Percentiles rank a stretch among this genome's conserved stretches.
Evolutionary conservation across 202 grass and related monocot genomes (phyloP).

Genomic region (Schoenoplectus triqueter): DNA sequence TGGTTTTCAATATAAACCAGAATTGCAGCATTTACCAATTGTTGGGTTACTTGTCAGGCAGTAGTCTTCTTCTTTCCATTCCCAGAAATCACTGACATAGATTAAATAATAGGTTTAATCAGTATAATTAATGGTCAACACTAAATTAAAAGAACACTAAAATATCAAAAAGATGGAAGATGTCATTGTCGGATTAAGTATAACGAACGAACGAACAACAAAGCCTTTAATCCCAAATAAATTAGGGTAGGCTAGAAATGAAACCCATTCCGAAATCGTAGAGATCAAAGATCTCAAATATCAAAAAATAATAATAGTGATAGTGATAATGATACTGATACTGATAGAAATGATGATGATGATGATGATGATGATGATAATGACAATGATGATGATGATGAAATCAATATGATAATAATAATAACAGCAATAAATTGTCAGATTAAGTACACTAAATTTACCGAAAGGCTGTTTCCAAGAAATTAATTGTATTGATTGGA

Average conservation of each 20-base stretch:
- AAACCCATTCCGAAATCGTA: too few species aligned
- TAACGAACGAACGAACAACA: too few species aligned
- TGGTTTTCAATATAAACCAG: conserved; percentile 34
- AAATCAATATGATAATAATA: neutral
- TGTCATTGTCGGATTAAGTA: too few species aligned
- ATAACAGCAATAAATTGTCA: too few species aligned
- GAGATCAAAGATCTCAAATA: too few species aligned
- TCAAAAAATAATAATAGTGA: too few species aligned
- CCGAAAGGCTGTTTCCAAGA: neutral
- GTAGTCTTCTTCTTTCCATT: conserved; percentile 43
- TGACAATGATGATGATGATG: too few species aligned
- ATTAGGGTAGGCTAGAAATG: too few species aligned
- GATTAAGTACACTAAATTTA: neutral
- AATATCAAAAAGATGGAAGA: neutral
- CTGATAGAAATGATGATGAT: too few species aligned
- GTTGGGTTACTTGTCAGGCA: conserved; percentile 38
- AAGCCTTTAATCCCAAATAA: too few species aligned
- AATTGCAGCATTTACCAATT: conserved; percentile 37
- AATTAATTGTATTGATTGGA: neutral
- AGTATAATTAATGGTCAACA: conserved; percentile 6
- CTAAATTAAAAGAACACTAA: neutral
- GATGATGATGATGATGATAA: too few species aligned
- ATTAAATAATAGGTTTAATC: conserved; percentile 2
- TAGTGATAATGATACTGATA: too few species aligned
- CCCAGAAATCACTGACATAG: conserved; percentile 45